These are phyloP conservation scores for Solanum chacoense DNA, from an alignment of 305 asterid species.

Conservation along the genomic window DNA sequence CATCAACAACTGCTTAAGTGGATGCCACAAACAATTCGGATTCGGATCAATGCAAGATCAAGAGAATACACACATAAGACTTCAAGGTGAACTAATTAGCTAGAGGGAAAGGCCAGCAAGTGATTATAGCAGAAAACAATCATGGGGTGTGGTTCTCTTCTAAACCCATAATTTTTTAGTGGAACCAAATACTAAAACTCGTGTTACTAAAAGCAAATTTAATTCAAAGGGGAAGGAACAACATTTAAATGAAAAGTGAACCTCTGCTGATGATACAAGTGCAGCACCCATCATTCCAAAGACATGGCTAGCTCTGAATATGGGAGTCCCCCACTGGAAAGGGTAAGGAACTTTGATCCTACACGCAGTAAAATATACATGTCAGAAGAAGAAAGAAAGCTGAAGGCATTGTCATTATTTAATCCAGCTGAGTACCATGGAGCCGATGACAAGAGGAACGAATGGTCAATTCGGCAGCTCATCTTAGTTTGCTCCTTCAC, in stretches of 20 bases:
- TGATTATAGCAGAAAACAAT: background rate
- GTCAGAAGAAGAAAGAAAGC: background rate
- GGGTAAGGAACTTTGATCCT: constrained; percentile 93
- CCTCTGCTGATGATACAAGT: constrained; percentile 91
- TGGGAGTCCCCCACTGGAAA: constrained; percentile 95
- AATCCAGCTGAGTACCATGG: constrained; percentile 55
- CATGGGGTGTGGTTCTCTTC: background rate
- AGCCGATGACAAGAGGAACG: constrained; percentile 69
- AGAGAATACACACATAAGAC: background rate
- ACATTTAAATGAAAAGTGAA: constrained; percentile 8
- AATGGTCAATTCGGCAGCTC: constrained; percentile 81
- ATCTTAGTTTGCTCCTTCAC: constrained; percentile 42
- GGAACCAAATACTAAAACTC: background rate
- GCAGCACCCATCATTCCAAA: constrained; percentile 96
- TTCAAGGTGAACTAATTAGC: background rate
- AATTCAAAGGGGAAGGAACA: background rate
- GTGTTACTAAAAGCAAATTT: background rate
- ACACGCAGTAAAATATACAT: constrained; percentile 7
- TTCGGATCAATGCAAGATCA: background rate
- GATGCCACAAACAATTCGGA: background rate
- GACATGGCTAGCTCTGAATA: constrained; percentile 83
- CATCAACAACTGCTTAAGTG: background rate
- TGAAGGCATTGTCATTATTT: background rate
- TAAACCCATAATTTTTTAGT: background rate
- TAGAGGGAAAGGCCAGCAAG: background rate